phyloP scores from a whole-genome alignment of 306 rosid species.

The Neltuma alba region DNA sequence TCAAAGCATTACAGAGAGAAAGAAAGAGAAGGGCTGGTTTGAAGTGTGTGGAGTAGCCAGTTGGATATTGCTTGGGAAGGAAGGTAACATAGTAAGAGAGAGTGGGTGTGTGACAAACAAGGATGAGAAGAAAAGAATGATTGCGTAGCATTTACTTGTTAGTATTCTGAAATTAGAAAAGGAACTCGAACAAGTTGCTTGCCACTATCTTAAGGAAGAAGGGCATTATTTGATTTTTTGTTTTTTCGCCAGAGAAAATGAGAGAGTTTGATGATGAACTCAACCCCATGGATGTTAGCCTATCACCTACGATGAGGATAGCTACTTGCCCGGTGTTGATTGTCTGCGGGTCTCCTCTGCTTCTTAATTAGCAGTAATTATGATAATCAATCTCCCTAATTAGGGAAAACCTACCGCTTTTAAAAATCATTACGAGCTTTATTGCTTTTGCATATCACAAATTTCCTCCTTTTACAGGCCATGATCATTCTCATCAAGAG shows the following conservation, averaged over 20 bases:
- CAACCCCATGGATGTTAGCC: conserved; percentile 42
- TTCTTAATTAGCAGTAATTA: conserved; percentile 6
- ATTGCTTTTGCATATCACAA: not conserved
- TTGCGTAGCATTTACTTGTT: conserved; percentile 50
- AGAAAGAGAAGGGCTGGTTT: not conserved
- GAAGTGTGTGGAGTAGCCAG: conserved; percentile 14
- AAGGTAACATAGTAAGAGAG: conserved; percentile 49
- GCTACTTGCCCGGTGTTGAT: conserved; percentile 30
- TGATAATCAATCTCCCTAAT: not conserved
- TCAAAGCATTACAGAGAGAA: conserved; percentile 31
- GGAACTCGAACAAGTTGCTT: conserved; percentile 4
- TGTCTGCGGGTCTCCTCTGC: conserved; percentile 26
- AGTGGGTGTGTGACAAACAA: conserved; percentile 13
- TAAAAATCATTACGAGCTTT: conserved; percentile 12
- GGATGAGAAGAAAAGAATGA: not conserved
- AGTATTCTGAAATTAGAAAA: not conserved
- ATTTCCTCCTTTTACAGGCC: not conserved
- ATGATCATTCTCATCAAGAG: not conserved
- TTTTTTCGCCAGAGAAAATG: conserved; percentile 16
- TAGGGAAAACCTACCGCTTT: conserved; percentile 21
- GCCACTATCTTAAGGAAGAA: conserved; percentile 40
- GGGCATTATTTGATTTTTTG: not conserved
- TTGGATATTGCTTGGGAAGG: conserved; percentile 68
- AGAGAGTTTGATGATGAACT: conserved; percentile 17
- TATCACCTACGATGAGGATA: conserved; percentile 38